Evolutionary conservation across 163 green algal species (phyloP), one percentile per base, ranked within the genome.

Genomic region (Coccomyxa subellipsoidea): DNA sequence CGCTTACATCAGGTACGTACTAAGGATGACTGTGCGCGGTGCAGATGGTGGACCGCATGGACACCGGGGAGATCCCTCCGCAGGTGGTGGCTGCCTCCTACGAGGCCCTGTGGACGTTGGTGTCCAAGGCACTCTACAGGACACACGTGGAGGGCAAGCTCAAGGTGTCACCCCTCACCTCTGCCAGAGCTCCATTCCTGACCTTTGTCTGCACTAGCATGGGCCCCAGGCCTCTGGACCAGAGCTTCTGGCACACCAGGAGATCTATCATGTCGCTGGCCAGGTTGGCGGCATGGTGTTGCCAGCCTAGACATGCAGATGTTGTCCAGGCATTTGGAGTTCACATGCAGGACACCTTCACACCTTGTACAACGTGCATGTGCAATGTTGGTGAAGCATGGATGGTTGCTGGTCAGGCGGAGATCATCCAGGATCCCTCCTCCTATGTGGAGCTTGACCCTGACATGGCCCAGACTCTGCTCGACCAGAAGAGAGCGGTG

Each of bases 71-170:
- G 8, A 91, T 95, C 75, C 84, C 83, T 15, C 37, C 78, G 6
- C 82, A 89, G n/a, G 71, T 87, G 4, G 91, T 89, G 71, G 81
- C 81, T 35, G 83, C 90, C 54, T 91, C 83, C 10, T 97, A 97
- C 77, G 80, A 85, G 70, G 84, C 84, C 12, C 86, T 97, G 81
- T 93, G 94, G 88, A 85, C 84, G 69, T 81, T 95, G 80, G 93
- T 97, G 77, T 84, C 84, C 69, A 94, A 94, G 82, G 95, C 95
- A 35, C 89, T 98, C 54, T 98, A 96, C 89, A 84, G 90, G 71
- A 95, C 95, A 0, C 95, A 98, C 84, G 95, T 98, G 40, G 95
- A 98, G 85, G 93, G 94, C 47, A 93, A 96, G 88, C 91, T 98
- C 15, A 98, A 98, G 66, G 66, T 73, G n/a, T 2, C 1, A 18